Percentiles rank a stretch among this genome's conserved stretches.
phyloP scores from a whole-genome alignment of 2,329 filamentous ascomycete genomes.

The Penicillium olsonii region DNA sequence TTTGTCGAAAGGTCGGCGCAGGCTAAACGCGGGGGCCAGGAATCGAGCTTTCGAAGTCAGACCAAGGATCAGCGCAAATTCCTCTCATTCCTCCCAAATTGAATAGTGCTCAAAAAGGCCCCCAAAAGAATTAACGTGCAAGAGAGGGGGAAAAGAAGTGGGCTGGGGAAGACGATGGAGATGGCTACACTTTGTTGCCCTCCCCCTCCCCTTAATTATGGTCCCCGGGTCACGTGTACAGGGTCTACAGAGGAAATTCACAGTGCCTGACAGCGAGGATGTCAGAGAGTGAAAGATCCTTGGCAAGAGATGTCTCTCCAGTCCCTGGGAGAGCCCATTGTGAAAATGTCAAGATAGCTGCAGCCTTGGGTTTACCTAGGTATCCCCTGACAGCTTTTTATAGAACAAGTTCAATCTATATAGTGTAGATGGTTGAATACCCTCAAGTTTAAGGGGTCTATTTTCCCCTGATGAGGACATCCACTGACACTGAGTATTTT shows the following conservation, averaged over 20 bases:
- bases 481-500: too few species aligned
- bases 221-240: conserved; percentile 16
- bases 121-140: conserved; percentile 16
- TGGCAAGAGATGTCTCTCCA: too few species aligned
- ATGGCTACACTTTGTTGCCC: conserved; percentile 32
- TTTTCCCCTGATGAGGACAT: too few species aligned
- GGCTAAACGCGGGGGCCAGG: conserved; percentile 18
- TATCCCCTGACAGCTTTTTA: conserved; percentile 9
- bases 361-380: too few species aligned
- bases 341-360: background rate
- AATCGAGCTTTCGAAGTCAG: conserved; percentile 12
- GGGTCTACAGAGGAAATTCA: background rate
- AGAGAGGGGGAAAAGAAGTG: conserved; percentile 17
- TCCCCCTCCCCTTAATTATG: conserved; percentile 23
- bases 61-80: conserved; percentile 10
- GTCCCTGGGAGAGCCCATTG: too few species aligned
- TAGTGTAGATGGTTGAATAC: too few species aligned
- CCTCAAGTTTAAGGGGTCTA: too few species aligned
- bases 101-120: background rate
- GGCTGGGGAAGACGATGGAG: conserved; percentile 22
- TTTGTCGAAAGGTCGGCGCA: conserved; percentile 11
- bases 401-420: too few species aligned
- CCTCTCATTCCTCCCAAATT: conserved; percentile 7
- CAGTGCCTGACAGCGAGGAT: background rate
- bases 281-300: too few species aligned